Percentiles rank a stretch among this genome's conserved stretches.
Conservation (phyloP, 345 rosid genomes). For the Arabidopsis suecica region DNA sequence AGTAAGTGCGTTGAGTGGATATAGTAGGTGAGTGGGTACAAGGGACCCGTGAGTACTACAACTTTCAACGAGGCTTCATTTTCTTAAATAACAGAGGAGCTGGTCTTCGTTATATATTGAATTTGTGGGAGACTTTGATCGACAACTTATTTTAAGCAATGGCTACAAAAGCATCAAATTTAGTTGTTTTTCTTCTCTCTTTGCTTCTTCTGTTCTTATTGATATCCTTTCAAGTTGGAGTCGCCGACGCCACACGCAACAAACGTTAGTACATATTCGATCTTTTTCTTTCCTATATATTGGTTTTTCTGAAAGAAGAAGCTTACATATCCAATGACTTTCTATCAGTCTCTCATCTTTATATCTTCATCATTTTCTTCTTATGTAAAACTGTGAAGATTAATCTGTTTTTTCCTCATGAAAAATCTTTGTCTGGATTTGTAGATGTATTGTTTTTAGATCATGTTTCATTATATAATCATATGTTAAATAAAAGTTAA, state of each 20-base stretch:
- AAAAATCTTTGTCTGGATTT: not conserved
- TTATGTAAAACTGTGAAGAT: not conserved
- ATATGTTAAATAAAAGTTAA: not conserved
- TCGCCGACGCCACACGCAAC: slow-evolving; percentile 30
- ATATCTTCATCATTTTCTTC: slow-evolving; percentile 6
- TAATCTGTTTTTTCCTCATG: not conserved
- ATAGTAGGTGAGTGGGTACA: slow-evolving; percentile 21
- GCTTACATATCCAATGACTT: not conserved
- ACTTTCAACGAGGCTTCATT: slow-evolving; percentile 28
- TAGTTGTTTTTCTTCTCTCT: slow-evolving; percentile 30
- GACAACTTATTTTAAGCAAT: not conserved
- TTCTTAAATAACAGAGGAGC: slow-evolving; percentile 11
- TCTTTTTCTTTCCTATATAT: not conserved
- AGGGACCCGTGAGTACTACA: slow-evolving; percentile 10
- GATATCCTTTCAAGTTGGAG: slow-evolving; percentile 32
- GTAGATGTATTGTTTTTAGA: not conserved
- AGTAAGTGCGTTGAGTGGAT: slow-evolving; percentile 16
- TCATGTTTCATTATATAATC: slow-evolving; percentile 1
- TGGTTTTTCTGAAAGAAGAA: not conserved
- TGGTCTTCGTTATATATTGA: slow-evolving; percentile 13
- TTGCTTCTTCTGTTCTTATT: slow-evolving; percentile 30
- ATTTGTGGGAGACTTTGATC: slow-evolving; percentile 3
- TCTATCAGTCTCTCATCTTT: too few species aligned
- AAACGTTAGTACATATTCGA: slow-evolving; percentile 36
- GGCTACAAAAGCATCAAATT: slow-evolving; percentile 31